Percentiles rank a stretch among this genome's conserved stretches.
Evolutionary conservation across 148 eudicot genomes (phyloP).

Genomic region (Amaranthus cruentus): DNA sequence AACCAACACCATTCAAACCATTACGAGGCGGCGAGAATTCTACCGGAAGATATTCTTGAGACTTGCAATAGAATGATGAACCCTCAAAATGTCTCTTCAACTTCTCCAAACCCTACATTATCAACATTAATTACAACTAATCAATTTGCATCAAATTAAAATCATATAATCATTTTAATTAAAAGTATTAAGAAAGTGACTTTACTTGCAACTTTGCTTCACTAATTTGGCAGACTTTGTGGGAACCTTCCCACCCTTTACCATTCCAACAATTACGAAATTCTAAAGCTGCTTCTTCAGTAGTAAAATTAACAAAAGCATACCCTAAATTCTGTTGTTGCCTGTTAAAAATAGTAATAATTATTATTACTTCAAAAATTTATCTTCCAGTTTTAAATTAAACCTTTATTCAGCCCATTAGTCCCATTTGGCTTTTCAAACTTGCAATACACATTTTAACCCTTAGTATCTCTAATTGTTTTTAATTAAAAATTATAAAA

Average conservation of each 20-base stretch:
- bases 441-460: not conserved
- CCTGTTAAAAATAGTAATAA: not conserved
- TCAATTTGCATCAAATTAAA: not conserved
- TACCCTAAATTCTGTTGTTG: constrained; percentile 16
- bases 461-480: too few relatives aligned
- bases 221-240: constrained; percentile 9
- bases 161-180: not conserved
- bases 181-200: not conserved
- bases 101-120: constrained; percentile 8
- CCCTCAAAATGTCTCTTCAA: constrained; percentile 2
- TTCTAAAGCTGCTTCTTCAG: constrained; percentile 1
- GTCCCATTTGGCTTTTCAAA: too few relatives aligned
- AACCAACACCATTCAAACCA: constrained; percentile 11
- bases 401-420: not conserved
- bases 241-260: constrained; percentile 1
- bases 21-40: constrained; percentile 23
- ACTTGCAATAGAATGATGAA: constrained; percentile 3
- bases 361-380: not conserved
- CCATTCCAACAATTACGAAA: constrained; percentile 15
- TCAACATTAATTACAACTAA: not conserved
- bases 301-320: constrained; percentile 23
- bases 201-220: constrained; percentile 18
- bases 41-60: constrained; percentile 15
- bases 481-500: not conserved
- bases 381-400: not conserved